These are phyloP conservation scores for Miamiensis avidus DNA, from an alignment of 169 alveolate genomes.

Conservation along the genomic window DNA sequence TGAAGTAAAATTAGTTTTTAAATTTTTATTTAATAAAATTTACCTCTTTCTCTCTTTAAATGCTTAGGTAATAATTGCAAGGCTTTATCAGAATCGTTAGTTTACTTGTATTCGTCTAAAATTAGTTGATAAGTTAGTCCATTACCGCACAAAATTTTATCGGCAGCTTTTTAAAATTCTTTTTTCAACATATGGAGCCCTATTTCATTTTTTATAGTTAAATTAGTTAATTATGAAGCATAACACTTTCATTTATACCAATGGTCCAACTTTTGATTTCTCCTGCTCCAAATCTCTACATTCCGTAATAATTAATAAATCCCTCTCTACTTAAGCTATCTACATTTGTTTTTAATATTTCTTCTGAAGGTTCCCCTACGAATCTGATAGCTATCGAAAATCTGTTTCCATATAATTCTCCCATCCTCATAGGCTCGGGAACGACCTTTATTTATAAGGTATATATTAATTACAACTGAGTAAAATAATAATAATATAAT, in stretches of 20 bases:
- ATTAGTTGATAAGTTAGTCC: neutral
- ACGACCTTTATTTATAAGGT: slow-evolving; percentile 48
- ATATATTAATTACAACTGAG: slow-evolving; percentile 14
- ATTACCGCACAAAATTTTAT: neutral
- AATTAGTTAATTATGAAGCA: slow-evolving; percentile 35
- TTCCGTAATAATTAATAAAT: slow-evolving; percentile 84
- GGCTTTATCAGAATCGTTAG: neutral
- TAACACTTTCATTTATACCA: slow-evolving; percentile 69
- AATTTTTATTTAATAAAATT: slow-evolving; percentile 43
- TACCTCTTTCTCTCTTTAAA: slow-evolving; percentile 42
- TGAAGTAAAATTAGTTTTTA: slow-evolving; percentile 21
- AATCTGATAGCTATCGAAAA: slow-evolving; percentile 80
- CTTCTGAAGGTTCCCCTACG: slow-evolving; percentile 48
- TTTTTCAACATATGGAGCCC: neutral
- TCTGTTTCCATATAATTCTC: slow-evolving; percentile 79
- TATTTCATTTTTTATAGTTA: slow-evolving; percentile 38
- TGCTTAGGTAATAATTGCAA: neutral
- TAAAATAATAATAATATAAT: neutral
- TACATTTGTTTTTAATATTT: slow-evolving; percentile 56
- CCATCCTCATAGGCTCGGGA: slow-evolving; percentile 66
- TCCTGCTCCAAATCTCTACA: slow-evolving; percentile 81
- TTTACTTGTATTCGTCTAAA: neutral
- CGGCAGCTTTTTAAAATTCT: neutral
- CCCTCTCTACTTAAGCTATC: slow-evolving; percentile 68
- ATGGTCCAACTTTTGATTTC: slow-evolving; percentile 33